Evolutionary conservation across 345 rosid genomes (phyloP).

Genomic region (Eucalyptus marginata): DNA sequence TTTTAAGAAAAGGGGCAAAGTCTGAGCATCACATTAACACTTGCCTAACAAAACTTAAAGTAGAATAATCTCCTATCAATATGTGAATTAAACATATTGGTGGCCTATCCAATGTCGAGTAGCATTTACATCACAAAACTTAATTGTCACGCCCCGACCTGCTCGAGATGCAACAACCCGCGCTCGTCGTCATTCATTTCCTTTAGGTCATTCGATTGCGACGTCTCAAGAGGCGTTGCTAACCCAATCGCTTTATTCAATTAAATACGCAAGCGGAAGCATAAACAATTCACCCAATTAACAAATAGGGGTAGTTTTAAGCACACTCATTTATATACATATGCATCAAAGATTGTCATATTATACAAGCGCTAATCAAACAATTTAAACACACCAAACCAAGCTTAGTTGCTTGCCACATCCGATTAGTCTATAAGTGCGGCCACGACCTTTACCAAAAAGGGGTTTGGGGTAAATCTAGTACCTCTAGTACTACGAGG

Average conservation of each 20-base stretch:
- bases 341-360: too few relatives aligned
- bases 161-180: fast-evolving
- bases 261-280: too few relatives aligned
- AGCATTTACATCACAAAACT: not conserved
- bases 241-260: fast-evolving
- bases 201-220: fast-evolving
- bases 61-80: not conserved
- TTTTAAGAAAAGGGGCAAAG: not conserved
- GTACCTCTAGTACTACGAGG: too few relatives aligned
- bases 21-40: not conserved
- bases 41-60: not conserved
- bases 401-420: too few relatives aligned
- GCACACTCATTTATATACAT: too few relatives aligned
- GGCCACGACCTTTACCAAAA: too few relatives aligned
- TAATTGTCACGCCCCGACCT: fast-evolving
- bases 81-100: not conserved
- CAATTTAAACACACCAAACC: too few relatives aligned
- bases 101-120: not conserved
- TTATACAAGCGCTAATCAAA: too few relatives aligned
- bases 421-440: too few relatives aligned
- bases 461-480: too few relatives aligned
- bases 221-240: fast-evolving
- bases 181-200: fast-evolving
- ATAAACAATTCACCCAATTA: too few relatives aligned
- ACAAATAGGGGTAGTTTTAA: fast-evolving